phyloP scores from a whole-genome alignment of 352 stramenopile species.

The Phytophthora parvispora region DNA sequence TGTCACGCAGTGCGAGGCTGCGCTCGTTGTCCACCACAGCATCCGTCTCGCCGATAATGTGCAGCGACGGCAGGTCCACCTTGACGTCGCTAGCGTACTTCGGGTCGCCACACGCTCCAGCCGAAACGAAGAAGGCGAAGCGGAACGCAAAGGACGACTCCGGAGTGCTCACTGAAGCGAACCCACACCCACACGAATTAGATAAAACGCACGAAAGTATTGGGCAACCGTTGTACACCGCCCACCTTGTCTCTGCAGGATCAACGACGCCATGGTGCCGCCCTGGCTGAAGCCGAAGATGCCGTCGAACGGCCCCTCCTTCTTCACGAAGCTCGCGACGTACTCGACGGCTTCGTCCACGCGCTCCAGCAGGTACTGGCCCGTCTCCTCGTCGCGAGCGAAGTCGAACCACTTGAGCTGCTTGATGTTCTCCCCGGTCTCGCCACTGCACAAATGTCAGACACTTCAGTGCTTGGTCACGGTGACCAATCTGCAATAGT shows the following conservation, averaged over 20 bases:
- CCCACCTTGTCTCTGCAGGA: slow-evolving; percentile 77
- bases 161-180: slow-evolving; percentile 31
- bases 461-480: too few relatives aligned
- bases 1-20: slow-evolving; percentile 63
- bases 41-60: slow-evolving; percentile 87
- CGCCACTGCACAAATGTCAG: too few relatives aligned
- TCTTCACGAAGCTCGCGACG: slow-evolving; percentile 63
- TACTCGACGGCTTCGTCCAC: slow-evolving; percentile 81
- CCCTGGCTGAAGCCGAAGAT: slow-evolving; percentile 91
- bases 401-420: slow-evolving; percentile 88
- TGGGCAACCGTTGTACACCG: too few relatives aligned
- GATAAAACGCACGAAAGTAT: background rate
- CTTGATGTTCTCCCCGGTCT: slow-evolving; percentile 49
- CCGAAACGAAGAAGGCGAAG: slow-evolving; percentile 84
- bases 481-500: too few relatives aligned
- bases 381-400: slow-evolving; percentile 50
- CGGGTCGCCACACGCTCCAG: slow-evolving; percentile 54
- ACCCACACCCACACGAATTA: slow-evolving; percentile 16
- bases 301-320: slow-evolving; percentile 87
- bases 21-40: slow-evolving; percentile 66
- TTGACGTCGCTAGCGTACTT: slow-evolving; percentile 50
- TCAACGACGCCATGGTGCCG: slow-evolving; percentile 71
- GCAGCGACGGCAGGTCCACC: slow-evolving; percentile 75
- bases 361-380: slow-evolving; percentile 48
- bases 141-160: slow-evolving; percentile 68